phyloP scores from a whole-genome alignment of 1,284 basidiomycete species.

The Hemileia vastatrix region DNA sequence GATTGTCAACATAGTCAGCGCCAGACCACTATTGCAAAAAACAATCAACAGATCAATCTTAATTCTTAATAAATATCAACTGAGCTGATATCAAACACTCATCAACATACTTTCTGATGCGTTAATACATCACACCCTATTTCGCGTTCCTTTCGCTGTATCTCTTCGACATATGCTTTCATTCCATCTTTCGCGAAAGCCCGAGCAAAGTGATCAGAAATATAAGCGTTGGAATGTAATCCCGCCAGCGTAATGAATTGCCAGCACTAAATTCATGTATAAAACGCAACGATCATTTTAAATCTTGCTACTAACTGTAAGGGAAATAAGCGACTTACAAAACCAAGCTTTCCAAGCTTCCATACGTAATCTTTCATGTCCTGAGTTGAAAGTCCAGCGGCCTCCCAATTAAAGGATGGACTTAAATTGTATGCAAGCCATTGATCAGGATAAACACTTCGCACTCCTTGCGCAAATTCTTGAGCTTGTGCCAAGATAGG shows the following conservation, averaged over 20 bases:
- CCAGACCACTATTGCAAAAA: conserved; percentile 38
- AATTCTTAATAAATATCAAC: neutral
- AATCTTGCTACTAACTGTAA: neutral
- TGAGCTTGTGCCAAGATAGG: conserved; percentile 71
- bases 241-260: conserved; percentile 80
- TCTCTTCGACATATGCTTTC: conserved; percentile 73
- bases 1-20: conserved; percentile 42
- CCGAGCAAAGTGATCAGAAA: conserved; percentile 54
- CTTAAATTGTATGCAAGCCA: conserved; percentile 89
- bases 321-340: conserved; percentile 33
- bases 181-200: conserved; percentile 59
- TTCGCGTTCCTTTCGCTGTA: conserved; percentile 79
- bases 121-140: conserved; percentile 52
- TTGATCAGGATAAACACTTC: conserved; percentile 56
- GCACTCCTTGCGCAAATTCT: conserved; percentile 66
- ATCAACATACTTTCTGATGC: conserved; percentile 33
- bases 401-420: conserved; percentile 86
- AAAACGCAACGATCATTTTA: neutral
- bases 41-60: neutral
- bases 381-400: conserved; percentile 61
- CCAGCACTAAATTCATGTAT: conserved; percentile 55
- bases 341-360: conserved; percentile 85
- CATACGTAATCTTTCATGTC: conserved; percentile 77
- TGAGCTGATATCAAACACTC: neutral
- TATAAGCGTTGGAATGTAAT: conserved; percentile 70